Evolutionary conservation across 2,329 filamentous ascomycete genomes (phyloP).

Genomic region (Venturiaceae sp.): DNA sequence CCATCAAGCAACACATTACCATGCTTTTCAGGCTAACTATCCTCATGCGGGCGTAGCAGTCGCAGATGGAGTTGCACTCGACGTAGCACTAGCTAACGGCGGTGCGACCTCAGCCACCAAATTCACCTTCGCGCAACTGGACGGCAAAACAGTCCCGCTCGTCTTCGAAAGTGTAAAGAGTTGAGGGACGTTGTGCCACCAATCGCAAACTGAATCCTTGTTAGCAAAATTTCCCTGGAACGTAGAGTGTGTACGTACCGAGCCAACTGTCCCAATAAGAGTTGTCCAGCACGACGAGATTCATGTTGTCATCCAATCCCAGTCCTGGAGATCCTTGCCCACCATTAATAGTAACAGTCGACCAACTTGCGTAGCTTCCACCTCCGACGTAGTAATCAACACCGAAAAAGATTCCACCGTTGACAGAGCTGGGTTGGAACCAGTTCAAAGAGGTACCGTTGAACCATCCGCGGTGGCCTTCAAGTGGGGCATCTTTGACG

Average conservation of each 20-base stretch:
- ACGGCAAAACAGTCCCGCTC: neutral
- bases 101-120: neutral
- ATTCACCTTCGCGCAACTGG: neutral
- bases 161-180: neutral
- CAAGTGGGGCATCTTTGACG: neutral
- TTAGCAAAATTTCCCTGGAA: neutral
- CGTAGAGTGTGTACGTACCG: neutral
- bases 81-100: too few relatives aligned
- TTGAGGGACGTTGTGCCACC: neutral
- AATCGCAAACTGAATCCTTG: neutral
- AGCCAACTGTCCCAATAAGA: neutral
- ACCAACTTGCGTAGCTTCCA: neutral
- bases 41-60: neutral
- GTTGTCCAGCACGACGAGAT: neutral
- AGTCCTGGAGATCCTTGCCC: neutral
- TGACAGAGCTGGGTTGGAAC: neutral
- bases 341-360: neutral
- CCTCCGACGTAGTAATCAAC: neutral
- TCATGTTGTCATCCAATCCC: neutral
- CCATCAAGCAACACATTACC: neutral
- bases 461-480: neutral
- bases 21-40: neutral
- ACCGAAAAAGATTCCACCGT: neutral
- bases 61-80: neutral
- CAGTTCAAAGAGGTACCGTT: neutral